These are phyloP conservation scores for Colletotrichum liriopes DNA, from an alignment of 2,329 filamentous ascomycete species.

Conservation along the genomic window DNA sequence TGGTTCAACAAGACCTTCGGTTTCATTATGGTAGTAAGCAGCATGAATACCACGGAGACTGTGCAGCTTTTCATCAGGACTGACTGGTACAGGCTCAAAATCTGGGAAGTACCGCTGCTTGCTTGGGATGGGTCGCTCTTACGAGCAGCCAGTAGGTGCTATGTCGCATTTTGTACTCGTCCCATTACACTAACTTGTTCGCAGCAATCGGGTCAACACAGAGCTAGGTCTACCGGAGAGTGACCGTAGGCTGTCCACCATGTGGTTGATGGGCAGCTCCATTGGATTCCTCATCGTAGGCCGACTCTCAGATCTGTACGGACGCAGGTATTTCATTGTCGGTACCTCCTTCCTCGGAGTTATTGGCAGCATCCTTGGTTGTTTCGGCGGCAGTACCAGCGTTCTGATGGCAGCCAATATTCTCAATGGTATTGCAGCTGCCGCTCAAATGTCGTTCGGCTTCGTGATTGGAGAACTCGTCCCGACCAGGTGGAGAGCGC, in stretches of 20 bases:
- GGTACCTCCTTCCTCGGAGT: conserved; percentile 51
- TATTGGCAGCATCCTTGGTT: conserved; percentile 57
- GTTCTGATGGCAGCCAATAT: conserved; percentile 56
- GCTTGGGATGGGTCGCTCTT: conserved; percentile 54
- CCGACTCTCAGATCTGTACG: conserved; percentile 34
- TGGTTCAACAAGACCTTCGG: neutral
- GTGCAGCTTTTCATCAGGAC: neutral
- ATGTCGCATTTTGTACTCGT: neutral
- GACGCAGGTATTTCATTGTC: conserved; percentile 27
- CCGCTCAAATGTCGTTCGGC: conserved; percentile 59
- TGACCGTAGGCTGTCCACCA: conserved; percentile 53
- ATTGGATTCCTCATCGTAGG: conserved; percentile 51
- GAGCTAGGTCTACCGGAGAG: conserved; percentile 51
- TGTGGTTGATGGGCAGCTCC: conserved; percentile 57
- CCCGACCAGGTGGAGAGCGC: conserved; percentile 58
- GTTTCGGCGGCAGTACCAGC: conserved; percentile 52
- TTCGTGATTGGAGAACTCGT: conserved; percentile 61
- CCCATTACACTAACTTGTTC: conserved; percentile 15
- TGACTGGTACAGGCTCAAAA: conserved; percentile 7
- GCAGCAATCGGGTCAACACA: conserved; percentile 50
- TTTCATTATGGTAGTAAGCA: neutral
- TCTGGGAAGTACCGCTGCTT: conserved; percentile 44
- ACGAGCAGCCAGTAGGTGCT: conserved; percentile 52
- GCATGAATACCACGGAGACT: too few relatives aligned
- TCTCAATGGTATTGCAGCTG: conserved; percentile 57